Percentiles rank a stretch among this genome's conserved stretches.
Evolutionary conservation across 345 rosid genomes (phyloP).

Genomic region (Turritis glabra): DNA sequence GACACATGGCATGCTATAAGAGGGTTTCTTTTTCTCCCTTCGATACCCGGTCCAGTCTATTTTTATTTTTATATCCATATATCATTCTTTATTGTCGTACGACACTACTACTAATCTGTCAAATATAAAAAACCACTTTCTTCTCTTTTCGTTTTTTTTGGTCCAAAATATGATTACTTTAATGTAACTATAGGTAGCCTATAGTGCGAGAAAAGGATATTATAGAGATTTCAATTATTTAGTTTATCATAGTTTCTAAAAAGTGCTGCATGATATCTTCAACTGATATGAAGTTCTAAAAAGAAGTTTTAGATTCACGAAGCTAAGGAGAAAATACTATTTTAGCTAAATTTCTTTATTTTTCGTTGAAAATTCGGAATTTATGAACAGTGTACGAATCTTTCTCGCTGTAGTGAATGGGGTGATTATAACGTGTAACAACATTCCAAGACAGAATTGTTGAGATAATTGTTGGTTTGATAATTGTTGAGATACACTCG

Average conservation of each 20-base stretch:
- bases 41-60: background rate
- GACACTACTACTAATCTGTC: background rate
- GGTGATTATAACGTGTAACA: background rate
- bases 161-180: background rate
- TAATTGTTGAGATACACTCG: background rate
- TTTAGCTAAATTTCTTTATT: background rate
- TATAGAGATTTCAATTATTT: background rate
- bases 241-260: background rate
- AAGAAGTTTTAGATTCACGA: background rate
- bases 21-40: background rate
- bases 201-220: background rate
- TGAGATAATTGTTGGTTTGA: background rate
- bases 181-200: background rate
- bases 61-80: too few species aligned
- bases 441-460: background rate
- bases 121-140: background rate
- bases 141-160: too few species aligned
- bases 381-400: background rate
- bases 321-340: too few species aligned
- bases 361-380: too few species aligned
- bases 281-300: background rate
- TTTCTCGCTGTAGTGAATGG: too few species aligned
- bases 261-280: background rate
- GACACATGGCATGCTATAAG: constrained; percentile 32
- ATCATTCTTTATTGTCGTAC: background rate